These are phyloP conservation scores for Neospora caninum DNA, from an alignment of 169 alveolate species.

Conservation along the genomic window DNA sequence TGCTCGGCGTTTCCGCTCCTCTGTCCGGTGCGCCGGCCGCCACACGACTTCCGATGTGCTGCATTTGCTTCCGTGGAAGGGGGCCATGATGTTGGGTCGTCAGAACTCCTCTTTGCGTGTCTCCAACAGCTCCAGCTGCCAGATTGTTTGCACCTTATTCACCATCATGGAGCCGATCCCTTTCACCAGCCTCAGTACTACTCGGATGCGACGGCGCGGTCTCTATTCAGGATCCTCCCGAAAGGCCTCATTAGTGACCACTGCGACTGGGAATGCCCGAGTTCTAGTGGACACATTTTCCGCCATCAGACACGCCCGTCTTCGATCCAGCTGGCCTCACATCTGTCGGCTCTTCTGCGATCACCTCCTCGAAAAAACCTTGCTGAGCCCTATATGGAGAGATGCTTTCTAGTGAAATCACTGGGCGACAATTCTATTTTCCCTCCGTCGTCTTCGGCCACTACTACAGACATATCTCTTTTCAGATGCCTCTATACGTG, in stretches of 20 bases:
- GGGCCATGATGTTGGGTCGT: not conserved
- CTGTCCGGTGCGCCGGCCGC: not conserved
- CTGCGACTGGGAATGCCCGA: not conserved
- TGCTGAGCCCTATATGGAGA: not conserved
- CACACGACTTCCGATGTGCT: not conserved
- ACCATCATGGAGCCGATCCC: slow-evolving; percentile 26
- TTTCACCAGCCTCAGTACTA: not conserved
- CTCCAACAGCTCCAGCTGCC: slow-evolving; percentile 12
- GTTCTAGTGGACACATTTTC: not conserved
- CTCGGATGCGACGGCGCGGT: not conserved
- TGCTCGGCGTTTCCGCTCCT: not conserved
- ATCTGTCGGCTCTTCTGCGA: not conserved
- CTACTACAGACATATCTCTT: not conserved
- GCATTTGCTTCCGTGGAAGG: not conserved
- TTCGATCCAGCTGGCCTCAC: not conserved
- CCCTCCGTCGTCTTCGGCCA: not conserved
- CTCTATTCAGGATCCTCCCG: not conserved
- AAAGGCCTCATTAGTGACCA: not conserved
- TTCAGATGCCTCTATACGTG: slow-evolving; percentile 21
- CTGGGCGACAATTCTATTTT: not conserved
- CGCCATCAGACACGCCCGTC: not conserved
- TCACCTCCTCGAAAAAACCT: not conserved
- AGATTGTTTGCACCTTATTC: not conserved
- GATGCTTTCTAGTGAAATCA: not conserved
- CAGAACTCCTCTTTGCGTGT: not conserved